Evolutionary conservation across 306 rosid species (phyloP), one percentile per base, ranked within the genome.

Genomic region (Quercus agrifolia): DNA sequence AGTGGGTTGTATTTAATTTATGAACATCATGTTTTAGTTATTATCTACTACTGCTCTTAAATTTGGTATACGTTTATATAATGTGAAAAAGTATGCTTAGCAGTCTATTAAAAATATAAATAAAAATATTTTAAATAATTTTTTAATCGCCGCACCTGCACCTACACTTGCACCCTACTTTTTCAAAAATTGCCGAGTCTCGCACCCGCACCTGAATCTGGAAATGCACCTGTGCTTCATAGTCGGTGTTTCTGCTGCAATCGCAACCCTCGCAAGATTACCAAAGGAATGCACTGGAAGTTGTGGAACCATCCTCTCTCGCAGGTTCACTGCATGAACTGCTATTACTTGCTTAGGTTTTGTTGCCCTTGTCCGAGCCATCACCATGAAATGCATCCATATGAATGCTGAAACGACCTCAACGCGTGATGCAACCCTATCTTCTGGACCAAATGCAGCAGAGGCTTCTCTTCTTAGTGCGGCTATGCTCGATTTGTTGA

Each of bases 241-340:
- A 23, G 23, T 23, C 23, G 23, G 17, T 35, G 41, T 35, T 35
- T 35, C 20, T 11, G 18, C 18, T 19, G 70, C 68, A 41, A 31
- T 20, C 15, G 46, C 56, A 2, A 5, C 0, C 5, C 21, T 23
- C 23, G 23, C 23, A 23, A 23, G 23, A 23, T 23, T 23, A 23
- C 23, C 23, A 23, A 23, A 23, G 23, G 1, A 23, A 23, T 23
- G 23, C 23, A 23, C 23, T 3, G 79, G 30, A 28, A 76, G 17
- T 9, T 74, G 62, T 9, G 81, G 71, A 1, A 10, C 41, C 78
- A 79, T 54, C 23, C 23, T 23, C 23, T 23, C 20, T 0, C 81
- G 78, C 35, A 84, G 12, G 66, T 80, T 71, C 68, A 80, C 81
- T 1, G 70, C 81, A 15, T 64, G 87, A 21, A 54, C 3, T 62